Evolutionary conservation across 2,329 filamentous ascomycete species (phyloP), one percentile per base, ranked within the genome.

Genomic region (Penicillium sp.): DNA sequence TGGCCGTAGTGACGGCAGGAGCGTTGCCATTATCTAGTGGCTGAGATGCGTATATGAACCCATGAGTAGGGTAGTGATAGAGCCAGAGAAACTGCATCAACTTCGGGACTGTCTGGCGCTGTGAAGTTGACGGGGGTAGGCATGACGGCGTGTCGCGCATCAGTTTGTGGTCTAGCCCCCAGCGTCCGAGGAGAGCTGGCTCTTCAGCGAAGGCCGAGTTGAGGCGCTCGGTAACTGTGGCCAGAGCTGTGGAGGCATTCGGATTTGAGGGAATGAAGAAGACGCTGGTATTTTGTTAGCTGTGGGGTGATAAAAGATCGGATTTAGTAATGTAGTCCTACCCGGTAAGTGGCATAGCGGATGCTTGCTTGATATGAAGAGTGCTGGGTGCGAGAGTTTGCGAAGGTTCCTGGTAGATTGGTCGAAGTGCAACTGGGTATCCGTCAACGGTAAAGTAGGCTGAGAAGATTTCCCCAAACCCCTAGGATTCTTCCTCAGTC

Each of bases 51-150:
- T 78, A 79, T 55, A 81, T 72, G 64, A 78, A 80, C 15, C 77
- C 78, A 23, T 78, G 74, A 5, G 69, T 73, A 15, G 76, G 72
- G 61, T 76, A 75, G 61, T 80, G 75, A n/a, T 72, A 74, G 44
- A 80, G 68, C 6, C 74, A 76, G 45, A 81, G 73, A 60, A 80
- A 78, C 59, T 81, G 78, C 71, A 81, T 76, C 57, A 75, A 79
- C 26, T 76, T 74, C 5, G 77, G 73, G 21, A 70, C 71, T 5
- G 67, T 49, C 45, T 71, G 67, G 2, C 70, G 71, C 23, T 74
- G 69, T 29, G 71, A 71, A 5, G 71, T 66, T n/a, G 75, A 73
- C 15, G 73, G 68, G 0, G 77, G 74, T 8, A 80, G 66, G 46
- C 76, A 74, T 7, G 76, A 78, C 7, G 77, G 77, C 0, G 79